Conservation (phyloP, 2,329 filamentous ascomycete species). For the Mycosphaerella sp. region DNA sequence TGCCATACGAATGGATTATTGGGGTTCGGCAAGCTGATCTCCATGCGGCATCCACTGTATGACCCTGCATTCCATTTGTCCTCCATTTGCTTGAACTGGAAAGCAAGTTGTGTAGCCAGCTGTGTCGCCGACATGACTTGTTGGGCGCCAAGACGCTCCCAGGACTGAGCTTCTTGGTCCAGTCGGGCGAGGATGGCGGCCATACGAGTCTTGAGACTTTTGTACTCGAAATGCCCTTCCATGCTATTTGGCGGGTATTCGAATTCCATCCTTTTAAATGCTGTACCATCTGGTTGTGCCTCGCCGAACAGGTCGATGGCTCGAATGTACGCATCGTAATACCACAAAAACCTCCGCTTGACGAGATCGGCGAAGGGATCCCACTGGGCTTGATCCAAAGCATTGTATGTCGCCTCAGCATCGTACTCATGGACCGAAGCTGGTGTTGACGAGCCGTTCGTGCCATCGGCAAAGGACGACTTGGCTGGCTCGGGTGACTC, state of each 20-base stretch:
- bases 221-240: constrained; percentile 80
- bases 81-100: constrained; percentile 77
- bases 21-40: constrained; percentile 63
- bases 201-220: constrained; percentile 63
- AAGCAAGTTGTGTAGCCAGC: constrained; percentile 69
- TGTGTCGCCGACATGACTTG: constrained; percentile 41
- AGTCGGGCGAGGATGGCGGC: constrained; percentile 61
- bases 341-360: constrained; percentile 93
- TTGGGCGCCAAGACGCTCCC: constrained; percentile 62
- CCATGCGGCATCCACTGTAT: constrained; percentile 59
- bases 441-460: constrained; percentile 18
- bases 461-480: constrained; percentile 9
- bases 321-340: constrained; percentile 78
- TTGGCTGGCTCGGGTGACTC: constrained; percentile 9
- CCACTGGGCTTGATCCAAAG: constrained; percentile 48
- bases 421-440: constrained; percentile 37
- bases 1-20: constrained; percentile 86
- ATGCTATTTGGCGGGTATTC: constrained; percentile 71
- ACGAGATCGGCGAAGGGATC: constrained; percentile 85
- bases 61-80: constrained; percentile 62
- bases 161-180: constrained; percentile 62
- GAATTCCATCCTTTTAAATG: constrained; percentile 81
- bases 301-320: constrained; percentile 58
- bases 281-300: constrained; percentile 52
- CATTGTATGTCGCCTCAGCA: constrained; percentile 28